These are phyloP conservation scores for Fraxinus ornus DNA, from an alignment of 305 asterid species.

Conservation along the genomic window DNA sequence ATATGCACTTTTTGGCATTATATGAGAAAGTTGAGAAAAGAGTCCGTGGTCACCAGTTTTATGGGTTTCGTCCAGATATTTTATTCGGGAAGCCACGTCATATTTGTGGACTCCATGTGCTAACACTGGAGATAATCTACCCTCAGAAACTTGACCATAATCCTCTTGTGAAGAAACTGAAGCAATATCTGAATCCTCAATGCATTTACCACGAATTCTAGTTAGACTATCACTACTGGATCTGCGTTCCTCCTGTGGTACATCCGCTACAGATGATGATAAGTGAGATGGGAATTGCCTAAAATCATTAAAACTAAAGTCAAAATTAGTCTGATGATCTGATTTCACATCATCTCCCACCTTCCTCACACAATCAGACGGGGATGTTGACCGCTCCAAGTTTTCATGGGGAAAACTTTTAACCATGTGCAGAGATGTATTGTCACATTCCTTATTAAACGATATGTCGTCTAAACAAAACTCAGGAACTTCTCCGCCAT, in stretches of 20 bases:
- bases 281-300: constrained; percentile 23
- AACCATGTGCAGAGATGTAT: constrained; percentile 7
- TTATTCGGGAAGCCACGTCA: constrained; percentile 38
- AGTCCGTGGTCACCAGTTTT: constrained; percentile 34
- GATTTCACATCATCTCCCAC: constrained; percentile 29
- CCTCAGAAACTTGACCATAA: constrained; percentile 34
- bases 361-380: constrained; percentile 24
- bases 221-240: constrained; percentile 25
- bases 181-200: constrained; percentile 37
- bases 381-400: constrained; percentile 28
- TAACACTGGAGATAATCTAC: constrained; percentile 39
- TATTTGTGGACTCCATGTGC: constrained; percentile 34
- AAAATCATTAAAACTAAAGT: constrained; percentile 15
- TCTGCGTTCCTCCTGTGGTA: constrained; percentile 28
- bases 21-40: constrained; percentile 36
- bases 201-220: constrained; percentile 32
- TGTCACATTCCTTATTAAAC: constrained; percentile 17
- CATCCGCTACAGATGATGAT: constrained; percentile 22
- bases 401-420: constrained; percentile 8
- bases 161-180: constrained; percentile 50
- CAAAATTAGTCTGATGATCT: constrained; percentile 25
- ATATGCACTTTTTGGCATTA: constrained; percentile 40
- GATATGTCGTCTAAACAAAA: constrained; percentile 8
- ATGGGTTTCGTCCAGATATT: constrained; percentile 30
- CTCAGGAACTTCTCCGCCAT: constrained; percentile 11